These are phyloP conservation scores for Dictyophora rubrovolvata DNA, from an alignment of 768 basidiomycete genomes.

Conservation along the genomic window DNA sequence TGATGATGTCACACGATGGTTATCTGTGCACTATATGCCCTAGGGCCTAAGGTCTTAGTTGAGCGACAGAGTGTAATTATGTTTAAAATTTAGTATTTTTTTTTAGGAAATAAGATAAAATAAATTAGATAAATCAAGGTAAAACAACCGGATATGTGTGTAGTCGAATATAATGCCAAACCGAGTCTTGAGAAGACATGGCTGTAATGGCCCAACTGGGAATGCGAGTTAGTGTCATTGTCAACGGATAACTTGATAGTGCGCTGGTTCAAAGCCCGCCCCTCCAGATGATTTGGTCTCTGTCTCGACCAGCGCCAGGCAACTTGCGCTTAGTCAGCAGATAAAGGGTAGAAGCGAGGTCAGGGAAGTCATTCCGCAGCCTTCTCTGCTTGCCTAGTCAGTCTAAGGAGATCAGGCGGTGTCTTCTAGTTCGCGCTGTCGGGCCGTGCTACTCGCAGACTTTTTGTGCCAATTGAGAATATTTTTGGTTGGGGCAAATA, in stretches of 20 bases:
- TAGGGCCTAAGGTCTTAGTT: too few species aligned
- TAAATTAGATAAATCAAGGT: too few species aligned
- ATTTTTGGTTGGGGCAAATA: background rate
- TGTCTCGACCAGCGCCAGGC: background rate
- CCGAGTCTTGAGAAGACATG: background rate
- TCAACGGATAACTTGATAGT: constrained; percentile 7
- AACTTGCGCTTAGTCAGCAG: background rate
- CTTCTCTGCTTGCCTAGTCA: constrained; percentile 1
- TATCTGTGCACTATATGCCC: too few species aligned
- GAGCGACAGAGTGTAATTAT: too few species aligned
- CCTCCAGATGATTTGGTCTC: constrained; percentile 10
- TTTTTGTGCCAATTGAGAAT: too few species aligned
- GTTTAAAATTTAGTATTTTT: too few species aligned
- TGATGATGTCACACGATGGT: background rate
- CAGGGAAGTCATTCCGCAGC: constrained; percentile 12
- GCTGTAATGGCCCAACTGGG: constrained; percentile 12
- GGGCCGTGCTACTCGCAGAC: constrained; percentile 8
- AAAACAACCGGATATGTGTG: too few species aligned
- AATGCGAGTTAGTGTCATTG: constrained; percentile 10
- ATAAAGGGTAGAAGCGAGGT: constrained; percentile 2
- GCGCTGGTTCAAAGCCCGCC: constrained; percentile 8
- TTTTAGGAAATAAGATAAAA: too few species aligned
- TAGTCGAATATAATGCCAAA: too few species aligned
- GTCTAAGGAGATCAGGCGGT: constrained; percentile 10
- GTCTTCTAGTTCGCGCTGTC: constrained; percentile 6